phyloP scores from a whole-genome alignment of 2,329 filamentous ascomycete species.

The Penicillium sp. region DNA sequence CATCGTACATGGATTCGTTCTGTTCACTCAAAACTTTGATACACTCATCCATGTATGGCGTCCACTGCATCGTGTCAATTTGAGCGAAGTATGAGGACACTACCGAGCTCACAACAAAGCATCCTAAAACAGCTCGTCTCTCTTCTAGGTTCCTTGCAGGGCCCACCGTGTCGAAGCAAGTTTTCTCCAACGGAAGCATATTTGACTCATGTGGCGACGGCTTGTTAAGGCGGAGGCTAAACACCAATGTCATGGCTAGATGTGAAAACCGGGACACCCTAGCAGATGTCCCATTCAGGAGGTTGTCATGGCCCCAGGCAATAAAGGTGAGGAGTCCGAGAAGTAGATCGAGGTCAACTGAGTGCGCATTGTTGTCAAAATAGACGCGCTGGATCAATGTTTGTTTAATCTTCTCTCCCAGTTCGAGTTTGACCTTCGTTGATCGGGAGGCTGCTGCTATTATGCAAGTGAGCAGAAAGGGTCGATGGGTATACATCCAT shows the following conservation, averaged over 20 bases:
- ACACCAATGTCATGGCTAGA: slow-evolving; percentile 11
- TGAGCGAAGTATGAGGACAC: slow-evolving; percentile 47
- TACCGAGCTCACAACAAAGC: slow-evolving; percentile 46
- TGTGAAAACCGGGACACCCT: slow-evolving; percentile 10
- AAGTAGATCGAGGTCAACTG: slow-evolving; percentile 49
- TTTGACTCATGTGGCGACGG: slow-evolving; percentile 4
- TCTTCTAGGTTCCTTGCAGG: slow-evolving; percentile 47
- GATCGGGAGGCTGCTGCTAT: slow-evolving; percentile 49
- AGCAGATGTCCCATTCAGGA: slow-evolving; percentile 13
- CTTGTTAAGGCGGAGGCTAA: slow-evolving; percentile 20
- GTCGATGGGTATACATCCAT: slow-evolving; percentile 42
- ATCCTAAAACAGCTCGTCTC: slow-evolving; percentile 50
- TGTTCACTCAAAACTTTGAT: slow-evolving; percentile 48
- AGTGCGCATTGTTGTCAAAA: slow-evolving; percentile 41
- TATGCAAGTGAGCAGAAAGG: slow-evolving; percentile 55
- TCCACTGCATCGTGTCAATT: slow-evolving; percentile 58
- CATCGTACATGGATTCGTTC: slow-evolving; percentile 52
- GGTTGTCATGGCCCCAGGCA: slow-evolving; percentile 39
- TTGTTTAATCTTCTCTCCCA: slow-evolving; percentile 46
- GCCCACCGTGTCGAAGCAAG: not conserved
- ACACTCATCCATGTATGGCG: slow-evolving; percentile 58
- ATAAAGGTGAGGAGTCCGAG: slow-evolving; percentile 51
- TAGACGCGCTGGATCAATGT: slow-evolving; percentile 50
- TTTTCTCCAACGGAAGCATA: slow-evolving; percentile 6
- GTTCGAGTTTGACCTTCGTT: slow-evolving; percentile 38